These are phyloP conservation scores for Malus hybrid DNA, from an alignment of 331 rosid species.

Conservation along the genomic window DNA sequence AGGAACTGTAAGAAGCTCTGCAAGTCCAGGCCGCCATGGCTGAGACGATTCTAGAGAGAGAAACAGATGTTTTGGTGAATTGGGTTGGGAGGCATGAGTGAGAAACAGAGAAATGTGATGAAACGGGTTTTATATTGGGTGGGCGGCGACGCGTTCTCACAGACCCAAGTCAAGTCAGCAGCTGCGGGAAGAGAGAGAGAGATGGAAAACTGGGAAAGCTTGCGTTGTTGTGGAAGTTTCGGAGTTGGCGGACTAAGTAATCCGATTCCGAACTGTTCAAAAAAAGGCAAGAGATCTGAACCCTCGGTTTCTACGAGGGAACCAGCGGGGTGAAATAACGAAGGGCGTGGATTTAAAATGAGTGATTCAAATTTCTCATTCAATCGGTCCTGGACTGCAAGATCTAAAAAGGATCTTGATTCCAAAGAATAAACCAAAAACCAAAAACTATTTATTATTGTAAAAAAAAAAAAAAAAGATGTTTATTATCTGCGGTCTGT, in stretches of 20 bases:
- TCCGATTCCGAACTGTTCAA: no score
- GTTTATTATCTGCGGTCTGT: background rate
- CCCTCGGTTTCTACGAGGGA: no score
- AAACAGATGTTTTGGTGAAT: background rate
- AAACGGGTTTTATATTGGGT: background rate
- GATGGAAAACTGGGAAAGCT: background rate
- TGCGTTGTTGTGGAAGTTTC: background rate
- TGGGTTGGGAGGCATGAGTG: background rate
- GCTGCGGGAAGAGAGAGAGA: background rate
- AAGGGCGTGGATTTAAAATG: no score
- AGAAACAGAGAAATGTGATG: background rate
- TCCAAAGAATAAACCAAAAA: no score
- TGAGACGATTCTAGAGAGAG: background rate
- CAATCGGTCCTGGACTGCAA: no score
- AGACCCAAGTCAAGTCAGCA: background rate
- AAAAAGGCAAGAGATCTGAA: no score
- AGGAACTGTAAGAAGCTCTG: no score
- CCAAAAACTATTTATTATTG: no score
- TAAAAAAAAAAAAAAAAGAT: no score
- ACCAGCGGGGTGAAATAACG: no score
- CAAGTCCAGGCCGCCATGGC: conserved; percentile 1
- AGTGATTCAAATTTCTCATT: no score
- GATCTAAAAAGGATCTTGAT: accelerated
- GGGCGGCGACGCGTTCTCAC: background rate
- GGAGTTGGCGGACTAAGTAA: no score